Conservation (phyloP, 495 filamentous ascomycete genomes). For the Talaromyces trachyspermus region DNA sequence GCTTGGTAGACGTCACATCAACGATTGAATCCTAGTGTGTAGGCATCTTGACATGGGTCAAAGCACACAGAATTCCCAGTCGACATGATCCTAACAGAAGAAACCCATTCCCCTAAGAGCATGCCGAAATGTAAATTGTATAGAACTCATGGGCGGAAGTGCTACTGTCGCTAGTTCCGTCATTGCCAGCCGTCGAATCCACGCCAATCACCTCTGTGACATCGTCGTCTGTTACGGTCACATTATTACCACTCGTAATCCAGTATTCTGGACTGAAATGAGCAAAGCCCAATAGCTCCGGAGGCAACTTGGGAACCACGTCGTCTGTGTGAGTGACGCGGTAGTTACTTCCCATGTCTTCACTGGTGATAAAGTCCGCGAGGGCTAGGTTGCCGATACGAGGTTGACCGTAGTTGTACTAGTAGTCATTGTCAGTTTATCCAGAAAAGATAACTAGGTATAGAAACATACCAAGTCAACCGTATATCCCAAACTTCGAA, state of each 20-base stretch:
- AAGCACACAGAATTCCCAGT: too few species aligned
- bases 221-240: slow-evolving; percentile 25
- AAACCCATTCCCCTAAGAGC: too few species aligned
- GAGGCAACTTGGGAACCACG: slow-evolving; percentile 53
- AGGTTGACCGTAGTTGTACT: slow-evolving; percentile 60
- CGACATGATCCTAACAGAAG: too few species aligned
- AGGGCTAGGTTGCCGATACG: slow-evolving; percentile 50
- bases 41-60: too few species aligned
- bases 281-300: slow-evolving; percentile 42
- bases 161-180: slow-evolving; percentile 13
- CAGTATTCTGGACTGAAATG: slow-evolving; percentile 63
- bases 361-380: slow-evolving; percentile 42
- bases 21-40: too few species aligned
- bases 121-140: slow-evolving; percentile 21
- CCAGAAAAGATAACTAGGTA: neutral
- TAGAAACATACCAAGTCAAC: slow-evolving; percentile 17
- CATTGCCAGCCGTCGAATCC: slow-evolving; percentile 25
- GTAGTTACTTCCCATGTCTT: slow-evolving; percentile 38
- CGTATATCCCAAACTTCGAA: slow-evolving; percentile 37
- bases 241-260: slow-evolving; percentile 26
- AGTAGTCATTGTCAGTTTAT: neutral
- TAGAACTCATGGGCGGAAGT: slow-evolving; percentile 36
- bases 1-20: too few species aligned
- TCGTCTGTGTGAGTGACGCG: slow-evolving; percentile 62
- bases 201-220: slow-evolving; percentile 18